phyloP scores from a whole-genome alignment of 106 monocot species.

The Platanthera guangdongensis region DNA sequence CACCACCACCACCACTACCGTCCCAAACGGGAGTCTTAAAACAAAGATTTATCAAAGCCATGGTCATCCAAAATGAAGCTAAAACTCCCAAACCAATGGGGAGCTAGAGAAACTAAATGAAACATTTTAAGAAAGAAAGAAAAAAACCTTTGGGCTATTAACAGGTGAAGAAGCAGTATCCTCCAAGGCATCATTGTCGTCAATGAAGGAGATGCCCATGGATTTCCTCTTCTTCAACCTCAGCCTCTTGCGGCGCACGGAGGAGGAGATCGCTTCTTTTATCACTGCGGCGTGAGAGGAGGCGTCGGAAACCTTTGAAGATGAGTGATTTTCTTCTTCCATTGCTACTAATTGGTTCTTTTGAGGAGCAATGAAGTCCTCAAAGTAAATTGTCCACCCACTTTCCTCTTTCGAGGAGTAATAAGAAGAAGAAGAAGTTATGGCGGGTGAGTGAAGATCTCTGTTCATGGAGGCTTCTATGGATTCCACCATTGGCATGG shows the following conservation, averaged over 20 bases:
- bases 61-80: too few species aligned
- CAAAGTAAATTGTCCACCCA: slow-evolving; percentile 23
- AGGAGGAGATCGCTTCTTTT: neutral
- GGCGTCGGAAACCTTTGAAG: slow-evolving; percentile 33
- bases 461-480: neutral
- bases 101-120: neutral
- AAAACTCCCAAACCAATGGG: too few species aligned
- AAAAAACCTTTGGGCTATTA: slow-evolving; percentile 10
- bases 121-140: neutral
- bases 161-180: slow-evolving; percentile 46
- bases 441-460: neutral
- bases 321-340: neutral
- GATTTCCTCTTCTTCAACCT: slow-evolving; percentile 23
- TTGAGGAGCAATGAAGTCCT: slow-evolving; percentile 14
- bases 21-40: too few species aligned
- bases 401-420: slow-evolving; percentile 14
- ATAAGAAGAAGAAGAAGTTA: neutral
- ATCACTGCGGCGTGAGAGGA: slow-evolving; percentile 16
- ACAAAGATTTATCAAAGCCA: too few species aligned
- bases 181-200: slow-evolving; percentile 31
- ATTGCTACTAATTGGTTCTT: neutral
- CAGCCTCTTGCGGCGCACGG: slow-evolving; percentile 14
- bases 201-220: neutral
- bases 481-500: neutral
- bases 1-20: too few species aligned